Base-by-base conservation (phyloP, 1,284 basidiomycete genomes). In the Ceratobasidium papillatum region DNA sequence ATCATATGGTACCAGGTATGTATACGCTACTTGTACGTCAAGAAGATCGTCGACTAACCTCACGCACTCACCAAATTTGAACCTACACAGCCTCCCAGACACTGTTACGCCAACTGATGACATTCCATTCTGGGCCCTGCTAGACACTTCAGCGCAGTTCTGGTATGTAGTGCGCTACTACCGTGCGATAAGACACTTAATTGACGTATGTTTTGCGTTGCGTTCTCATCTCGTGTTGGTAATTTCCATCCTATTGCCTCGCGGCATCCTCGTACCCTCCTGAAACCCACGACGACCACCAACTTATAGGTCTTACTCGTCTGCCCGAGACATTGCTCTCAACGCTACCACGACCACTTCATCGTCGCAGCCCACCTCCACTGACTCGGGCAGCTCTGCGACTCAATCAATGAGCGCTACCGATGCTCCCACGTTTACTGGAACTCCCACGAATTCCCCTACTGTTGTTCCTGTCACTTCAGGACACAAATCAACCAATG, bases 11-110 rank as follows among this genome's bases (percentile, higher is more conserved):
- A 49, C 3, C n/a, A 72, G 17, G 69, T 72, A 54, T 47, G 69
- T 72, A 7, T 43, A 47, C 32, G 5, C 25, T 45, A 7, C 14
- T 25, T n/a, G 27, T 36, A 27, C 45, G 25, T 43, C 8, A 8
- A 12, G 11, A 25, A 9, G 5, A 14, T 49, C 45, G 25, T 49
- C 8, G 25, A 27, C 38, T 45, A 14, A 45, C 52, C 34, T 51
- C 19, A 22, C 22, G 0, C 25, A n/a, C 19, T 7, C 64, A 7
- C 43, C 43, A 32, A 59, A 49, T 59, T 51, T 45, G 47, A 34
- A 12, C n/a, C 45, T 51, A 56, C 58, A 72, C 38, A 72, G 69
- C 58, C 69, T 72, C 56, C 69, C 69, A 17, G 69, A 62, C 41
- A 30, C 41, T 14, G 45, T 51, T 45, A 51, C 27, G 2, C 69